Evolutionary conservation across 306 rosid species (phyloP).

Genomic region (Leucaena leucocephala): DNA sequence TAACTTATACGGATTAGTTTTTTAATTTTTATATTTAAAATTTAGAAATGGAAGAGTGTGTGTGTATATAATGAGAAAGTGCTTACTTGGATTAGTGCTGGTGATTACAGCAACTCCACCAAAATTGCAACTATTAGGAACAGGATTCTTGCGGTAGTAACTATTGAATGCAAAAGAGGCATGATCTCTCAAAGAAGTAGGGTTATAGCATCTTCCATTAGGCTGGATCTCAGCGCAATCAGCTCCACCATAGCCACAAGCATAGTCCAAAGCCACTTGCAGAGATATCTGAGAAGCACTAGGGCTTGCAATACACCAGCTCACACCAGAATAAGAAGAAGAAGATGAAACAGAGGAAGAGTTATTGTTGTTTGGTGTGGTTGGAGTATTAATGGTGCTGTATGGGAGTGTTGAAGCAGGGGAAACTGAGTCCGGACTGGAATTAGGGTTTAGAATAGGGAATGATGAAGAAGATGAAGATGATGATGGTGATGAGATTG

Average conservation of each 20-base stretch:
- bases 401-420: constrained; percentile 57
- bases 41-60: no score
- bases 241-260: constrained; percentile 71
- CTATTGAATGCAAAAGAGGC: constrained; percentile 78
- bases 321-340: constrained; percentile 39
- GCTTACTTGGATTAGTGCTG: constrained; percentile 79
- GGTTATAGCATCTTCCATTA: constrained; percentile 69
- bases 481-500: constrained; percentile 26
- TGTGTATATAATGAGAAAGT: background rate
- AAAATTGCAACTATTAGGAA: constrained; percentile 83
- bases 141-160: constrained; percentile 69
- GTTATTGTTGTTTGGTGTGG: background rate
- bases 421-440: constrained; percentile 60
- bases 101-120: constrained; percentile 73
- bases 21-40: no score
- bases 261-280: constrained; percentile 83
- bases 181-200: constrained; percentile 54
- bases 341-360: background rate
- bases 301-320: constrained; percentile 82
- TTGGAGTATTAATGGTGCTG: background rate
- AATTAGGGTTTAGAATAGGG: constrained; percentile 59
- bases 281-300: constrained; percentile 55
- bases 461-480: background rate
- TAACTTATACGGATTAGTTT: no score
- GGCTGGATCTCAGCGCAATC: constrained; percentile 72